A percentile compares a stretch with the other conserved stretches of the same genome.
phyloP scores from a whole-genome alignment of 2,329 filamentous ascomycete genomes.

The Claviceps digitariae region DNA sequence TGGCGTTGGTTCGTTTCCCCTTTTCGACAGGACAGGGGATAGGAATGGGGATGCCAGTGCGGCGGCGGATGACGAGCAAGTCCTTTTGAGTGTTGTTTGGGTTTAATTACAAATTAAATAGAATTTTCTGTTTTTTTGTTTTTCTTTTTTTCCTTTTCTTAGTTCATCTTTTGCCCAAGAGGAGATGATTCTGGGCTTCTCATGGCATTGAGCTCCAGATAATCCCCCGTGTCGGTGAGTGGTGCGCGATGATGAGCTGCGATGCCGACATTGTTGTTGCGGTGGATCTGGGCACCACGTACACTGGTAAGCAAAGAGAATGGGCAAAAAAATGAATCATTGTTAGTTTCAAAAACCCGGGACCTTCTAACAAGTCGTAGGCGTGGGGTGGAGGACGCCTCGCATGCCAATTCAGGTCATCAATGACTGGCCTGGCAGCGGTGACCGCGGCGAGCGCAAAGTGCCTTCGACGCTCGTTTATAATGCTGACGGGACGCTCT shows the following conservation, averaged over 20 bases:
- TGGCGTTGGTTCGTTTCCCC: neutral
- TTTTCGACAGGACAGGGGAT: slow-evolving; percentile 8
- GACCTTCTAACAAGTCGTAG: slow-evolving; percentile 10
- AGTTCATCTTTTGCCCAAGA: no score
- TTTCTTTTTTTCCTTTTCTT: no score
- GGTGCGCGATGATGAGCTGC: slow-evolving; percentile 8
- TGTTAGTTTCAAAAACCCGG: no score
- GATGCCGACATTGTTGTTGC: slow-evolving; percentile 24
- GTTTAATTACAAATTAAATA: no score
- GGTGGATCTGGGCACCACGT: slow-evolving; percentile 32
- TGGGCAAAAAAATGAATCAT: no score
- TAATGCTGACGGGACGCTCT: slow-evolving; percentile 24
- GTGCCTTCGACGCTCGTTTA: slow-evolving; percentile 39
- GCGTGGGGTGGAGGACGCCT: slow-evolving; percentile 25
- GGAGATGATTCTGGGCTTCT: no score
- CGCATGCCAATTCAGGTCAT: slow-evolving; percentile 29
- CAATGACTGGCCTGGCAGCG: slow-evolving; percentile 40
- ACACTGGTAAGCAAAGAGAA: slow-evolving; percentile 22
- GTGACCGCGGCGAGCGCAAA: slow-evolving; percentile 39
- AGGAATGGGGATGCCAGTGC: no score
- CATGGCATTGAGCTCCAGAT: no score
- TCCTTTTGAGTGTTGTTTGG: no score
- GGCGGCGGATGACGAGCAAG: no score
- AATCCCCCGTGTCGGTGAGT: no score
- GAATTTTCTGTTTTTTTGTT: no score